These are phyloP conservation scores for Monosporascus ibericus DNA, from an alignment of 2,329 filamentous ascomycete genomes.

Conservation along the genomic window DNA sequence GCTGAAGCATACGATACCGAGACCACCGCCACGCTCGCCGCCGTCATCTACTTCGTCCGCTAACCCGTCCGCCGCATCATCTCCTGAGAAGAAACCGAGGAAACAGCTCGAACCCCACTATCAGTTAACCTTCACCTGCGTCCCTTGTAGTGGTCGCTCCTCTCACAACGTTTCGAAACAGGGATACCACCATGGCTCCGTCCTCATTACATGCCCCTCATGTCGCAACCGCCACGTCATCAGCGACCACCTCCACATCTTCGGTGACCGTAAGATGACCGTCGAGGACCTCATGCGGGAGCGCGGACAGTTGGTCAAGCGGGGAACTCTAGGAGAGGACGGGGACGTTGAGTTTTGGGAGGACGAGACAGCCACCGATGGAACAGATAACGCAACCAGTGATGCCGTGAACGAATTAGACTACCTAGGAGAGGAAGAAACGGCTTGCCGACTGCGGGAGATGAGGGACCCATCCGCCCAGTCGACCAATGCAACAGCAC, in stretches of 20 bases:
- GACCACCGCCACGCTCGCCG: constrained; percentile 10
- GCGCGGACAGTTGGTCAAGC: constrained; percentile 68
- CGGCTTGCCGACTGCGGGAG: constrained; percentile 5
- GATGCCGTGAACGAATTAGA: not conserved
- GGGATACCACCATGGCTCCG: constrained; percentile 86
- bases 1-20: constrained; percentile 24
- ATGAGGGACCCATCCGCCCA: constrained; percentile 12
- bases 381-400: not conserved
- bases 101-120: constrained; percentile 59
- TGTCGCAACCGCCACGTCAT: constrained; percentile 90
- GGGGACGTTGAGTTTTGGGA: constrained; percentile 94
- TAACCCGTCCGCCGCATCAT: not conserved
- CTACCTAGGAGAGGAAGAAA: not conserved
- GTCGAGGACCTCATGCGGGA: constrained; percentile 73
- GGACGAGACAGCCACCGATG: constrained; percentile 48
- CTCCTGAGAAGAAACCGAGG: constrained; percentile 23
- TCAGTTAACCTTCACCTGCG: constrained; percentile 87
- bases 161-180: constrained; percentile 86
- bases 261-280: constrained; percentile 63
- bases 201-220: constrained; percentile 79
- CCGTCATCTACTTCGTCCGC: constrained; percentile 1
- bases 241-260: constrained; percentile 77
- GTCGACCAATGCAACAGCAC: constrained; percentile 5
- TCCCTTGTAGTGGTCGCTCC: constrained; percentile 74
- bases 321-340: constrained; percentile 63